Evolutionary conservation across 2,329 filamentous ascomycete species (phyloP).

Genomic region (Dactylonectria estremocensis): DNA sequence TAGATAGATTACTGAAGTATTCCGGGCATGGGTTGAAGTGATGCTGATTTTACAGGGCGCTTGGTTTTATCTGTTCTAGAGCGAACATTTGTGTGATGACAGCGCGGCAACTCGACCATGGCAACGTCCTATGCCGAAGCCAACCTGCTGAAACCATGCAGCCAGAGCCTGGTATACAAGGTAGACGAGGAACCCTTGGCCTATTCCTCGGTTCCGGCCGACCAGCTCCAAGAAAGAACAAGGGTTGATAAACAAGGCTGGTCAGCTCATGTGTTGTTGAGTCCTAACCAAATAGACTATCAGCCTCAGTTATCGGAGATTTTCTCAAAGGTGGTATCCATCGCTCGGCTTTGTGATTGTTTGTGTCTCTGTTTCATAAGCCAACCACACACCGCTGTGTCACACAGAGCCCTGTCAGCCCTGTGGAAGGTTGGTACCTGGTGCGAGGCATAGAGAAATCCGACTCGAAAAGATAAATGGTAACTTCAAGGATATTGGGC

Average conservation of each 20-base stretch:
- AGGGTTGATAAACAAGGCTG: neutral
- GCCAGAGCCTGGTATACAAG: neutral
- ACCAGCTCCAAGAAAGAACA: conserved; percentile 13
- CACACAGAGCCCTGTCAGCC: neutral
- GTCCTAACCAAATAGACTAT: neutral
- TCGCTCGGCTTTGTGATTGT: neutral
- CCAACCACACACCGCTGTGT: neutral
- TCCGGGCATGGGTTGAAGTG: neutral
- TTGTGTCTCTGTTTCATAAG: neutral
- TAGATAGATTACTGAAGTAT: neutral
- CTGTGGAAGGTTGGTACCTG: neutral
- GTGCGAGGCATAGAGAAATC: neutral
- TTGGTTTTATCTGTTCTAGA: neutral
- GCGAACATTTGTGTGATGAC: conserved; percentile 2
- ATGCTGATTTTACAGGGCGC: neutral
- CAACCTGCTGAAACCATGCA: neutral
- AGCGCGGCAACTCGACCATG: neutral
- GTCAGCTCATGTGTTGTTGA: neutral
- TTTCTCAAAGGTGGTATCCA: neutral
- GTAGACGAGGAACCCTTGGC: conserved; percentile 20
- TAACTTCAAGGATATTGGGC: neutral
- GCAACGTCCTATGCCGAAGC: neutral
- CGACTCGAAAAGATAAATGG: no score
- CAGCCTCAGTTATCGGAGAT: neutral
- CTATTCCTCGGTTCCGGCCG: conserved; percentile 19